Conservation (phyloP, 192 early-diverging fungal species). For the Dimargaris cristalligena region DNA sequence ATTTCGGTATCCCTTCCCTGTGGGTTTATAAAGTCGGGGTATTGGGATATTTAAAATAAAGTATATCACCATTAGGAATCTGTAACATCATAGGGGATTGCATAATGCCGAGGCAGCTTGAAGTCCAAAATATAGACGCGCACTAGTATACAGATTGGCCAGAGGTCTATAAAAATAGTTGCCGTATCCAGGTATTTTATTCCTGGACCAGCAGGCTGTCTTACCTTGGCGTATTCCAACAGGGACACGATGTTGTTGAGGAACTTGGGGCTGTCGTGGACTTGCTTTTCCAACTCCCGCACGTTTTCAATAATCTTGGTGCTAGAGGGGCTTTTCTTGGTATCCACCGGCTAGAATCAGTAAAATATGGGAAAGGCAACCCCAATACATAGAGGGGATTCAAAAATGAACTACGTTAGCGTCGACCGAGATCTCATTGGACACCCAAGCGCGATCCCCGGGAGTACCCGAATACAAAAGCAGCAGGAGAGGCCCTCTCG, state of each 20-base stretch:
- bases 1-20: slow-evolving; percentile 33
- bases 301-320: slow-evolving; percentile 21
- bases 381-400: too few species aligned
- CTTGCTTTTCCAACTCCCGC: slow-evolving; percentile 38
- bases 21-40: slow-evolving; percentile 9
- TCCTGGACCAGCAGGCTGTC: too few species aligned
- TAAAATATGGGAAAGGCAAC: too few species aligned
- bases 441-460: too few species aligned
- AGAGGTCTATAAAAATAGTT: neutral
- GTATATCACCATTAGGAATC: neutral
- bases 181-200: neutral
- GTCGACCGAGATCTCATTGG: too few species aligned
- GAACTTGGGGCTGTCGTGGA: slow-evolving; percentile 47
- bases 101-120: neutral
- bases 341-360: too few species aligned
- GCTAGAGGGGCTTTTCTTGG: too few species aligned
- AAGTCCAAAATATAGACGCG: neutral
- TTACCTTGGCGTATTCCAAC: slow-evolving; percentile 32
- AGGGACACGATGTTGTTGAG: slow-evolving; percentile 62
- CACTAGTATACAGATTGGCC: neutral
- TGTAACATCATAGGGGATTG: neutral
- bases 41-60: neutral
- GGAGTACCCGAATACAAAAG: too few species aligned
- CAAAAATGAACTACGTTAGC: too few species aligned
- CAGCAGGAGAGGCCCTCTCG: too few species aligned